Evolutionary conservation across 768 basidiomycete species (phyloP).

Genomic region (Russula lepida): DNA sequence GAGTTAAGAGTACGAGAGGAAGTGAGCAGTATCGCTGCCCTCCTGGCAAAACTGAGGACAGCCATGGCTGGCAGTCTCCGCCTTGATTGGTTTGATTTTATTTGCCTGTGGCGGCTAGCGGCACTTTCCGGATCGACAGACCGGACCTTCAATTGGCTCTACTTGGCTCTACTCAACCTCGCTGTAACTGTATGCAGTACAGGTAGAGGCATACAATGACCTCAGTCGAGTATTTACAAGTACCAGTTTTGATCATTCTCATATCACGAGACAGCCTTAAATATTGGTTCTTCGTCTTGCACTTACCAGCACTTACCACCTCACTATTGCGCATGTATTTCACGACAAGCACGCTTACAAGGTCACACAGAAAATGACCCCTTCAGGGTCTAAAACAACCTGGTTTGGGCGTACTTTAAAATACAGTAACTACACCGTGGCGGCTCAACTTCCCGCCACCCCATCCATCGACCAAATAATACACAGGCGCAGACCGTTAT

Average conservation of each 20-base stretch:
- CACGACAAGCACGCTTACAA: background rate
- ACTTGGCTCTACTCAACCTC: background rate
- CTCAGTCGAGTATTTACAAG: background rate
- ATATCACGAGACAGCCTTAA: background rate
- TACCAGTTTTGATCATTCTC: background rate
- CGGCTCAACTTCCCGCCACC: background rate
- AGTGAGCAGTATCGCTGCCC: background rate
- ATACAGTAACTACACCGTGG: background rate
- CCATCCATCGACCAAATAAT: background rate
- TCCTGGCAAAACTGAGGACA: background rate
- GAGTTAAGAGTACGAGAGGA: background rate
- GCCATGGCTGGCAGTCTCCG: background rate
- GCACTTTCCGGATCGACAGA: no score
- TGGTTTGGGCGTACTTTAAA: background rate
- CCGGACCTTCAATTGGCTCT: no score
- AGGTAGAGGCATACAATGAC: background rate
- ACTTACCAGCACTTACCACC: no score
- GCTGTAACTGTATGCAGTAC: background rate
- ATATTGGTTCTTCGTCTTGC: background rate
- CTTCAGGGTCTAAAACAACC: constrained; percentile 14
- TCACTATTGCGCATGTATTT: background rate
- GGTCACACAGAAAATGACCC: constrained; percentile 15
- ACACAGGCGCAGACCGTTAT: background rate
- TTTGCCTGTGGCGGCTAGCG: no score
- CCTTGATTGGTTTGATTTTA: no score